Conservation (phyloP, 1,139 yeast genomes). For the Candida mesenterica region DNA sequence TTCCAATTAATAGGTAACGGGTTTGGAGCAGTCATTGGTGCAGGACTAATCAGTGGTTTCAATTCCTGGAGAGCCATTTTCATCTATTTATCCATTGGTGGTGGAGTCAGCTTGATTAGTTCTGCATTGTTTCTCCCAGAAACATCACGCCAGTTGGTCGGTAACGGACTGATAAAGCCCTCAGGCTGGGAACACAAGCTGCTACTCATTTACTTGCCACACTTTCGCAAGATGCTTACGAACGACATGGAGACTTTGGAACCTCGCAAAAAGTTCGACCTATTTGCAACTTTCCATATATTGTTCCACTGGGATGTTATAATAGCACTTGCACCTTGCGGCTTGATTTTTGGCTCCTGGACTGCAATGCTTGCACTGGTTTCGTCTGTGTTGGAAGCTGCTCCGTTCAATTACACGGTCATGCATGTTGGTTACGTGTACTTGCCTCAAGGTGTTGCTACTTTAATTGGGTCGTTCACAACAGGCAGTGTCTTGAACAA, state of each 20-base stretch:
- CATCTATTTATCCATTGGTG: slow-evolving; percentile 36
- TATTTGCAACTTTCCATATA: slow-evolving; percentile 31
- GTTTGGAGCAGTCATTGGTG: slow-evolving; percentile 41
- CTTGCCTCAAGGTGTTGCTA: slow-evolving; percentile 38
- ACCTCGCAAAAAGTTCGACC: slow-evolving; percentile 19
- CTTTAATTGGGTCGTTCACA: slow-evolving; percentile 30
- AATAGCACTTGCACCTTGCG: slow-evolving; percentile 29
- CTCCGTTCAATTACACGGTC: slow-evolving; percentile 31
- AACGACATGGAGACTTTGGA: slow-evolving; percentile 29
- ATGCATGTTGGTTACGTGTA: slow-evolving; percentile 39
- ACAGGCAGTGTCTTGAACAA: slow-evolving; percentile 30
- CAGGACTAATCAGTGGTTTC: slow-evolving; percentile 30
- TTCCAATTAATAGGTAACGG: slow-evolving; percentile 39
- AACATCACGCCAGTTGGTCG: slow-evolving; percentile 36
- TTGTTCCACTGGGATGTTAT: slow-evolving; percentile 24
- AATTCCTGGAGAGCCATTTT: slow-evolving; percentile 40
- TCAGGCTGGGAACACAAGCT: slow-evolving; percentile 19
- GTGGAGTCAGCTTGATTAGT: slow-evolving; percentile 29
- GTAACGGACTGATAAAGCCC: slow-evolving; percentile 39
- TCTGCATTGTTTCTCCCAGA: slow-evolving; percentile 32
- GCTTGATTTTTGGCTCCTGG: slow-evolving; percentile 39
- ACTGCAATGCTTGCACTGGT: slow-evolving; percentile 35
- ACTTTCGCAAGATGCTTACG: slow-evolving; percentile 23
- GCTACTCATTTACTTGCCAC: slow-evolving; percentile 25
- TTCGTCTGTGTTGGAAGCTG: slow-evolving; percentile 28